Conservation (phyloP, 2,329 filamentous ascomycete genomes). For the Hypoxylon sp. region DNA sequence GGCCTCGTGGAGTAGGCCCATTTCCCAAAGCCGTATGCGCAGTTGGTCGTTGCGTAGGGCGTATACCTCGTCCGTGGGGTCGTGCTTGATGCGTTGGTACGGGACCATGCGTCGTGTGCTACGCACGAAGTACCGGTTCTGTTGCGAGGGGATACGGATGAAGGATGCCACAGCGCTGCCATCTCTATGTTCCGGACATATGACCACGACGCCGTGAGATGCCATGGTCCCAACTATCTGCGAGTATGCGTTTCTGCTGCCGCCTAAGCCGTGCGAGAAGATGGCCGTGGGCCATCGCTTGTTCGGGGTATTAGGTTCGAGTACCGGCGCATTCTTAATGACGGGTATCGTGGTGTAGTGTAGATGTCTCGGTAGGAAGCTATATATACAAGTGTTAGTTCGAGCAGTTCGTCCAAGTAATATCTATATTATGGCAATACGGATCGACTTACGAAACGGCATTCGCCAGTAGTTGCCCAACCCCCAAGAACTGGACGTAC, state of each 20-base stretch:
- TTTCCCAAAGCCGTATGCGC: constrained; percentile 81
- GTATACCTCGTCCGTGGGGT: constrained; percentile 74
- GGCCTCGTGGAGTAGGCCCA: constrained; percentile 78
- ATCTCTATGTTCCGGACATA: constrained; percentile 87
- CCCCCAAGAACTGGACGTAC: constrained; percentile 81
- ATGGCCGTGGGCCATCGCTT: constrained; percentile 83
- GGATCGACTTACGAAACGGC: constrained; percentile 70
- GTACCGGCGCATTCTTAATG: constrained; percentile 76
- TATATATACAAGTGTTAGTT: constrained; percentile 49
- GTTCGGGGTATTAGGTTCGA: constrained; percentile 61
- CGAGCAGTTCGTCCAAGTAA: neutral
- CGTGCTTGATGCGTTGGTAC: constrained; percentile 71
- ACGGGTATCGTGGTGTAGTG: constrained; percentile 81
- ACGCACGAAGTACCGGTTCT: constrained; percentile 55
- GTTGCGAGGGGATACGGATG: constrained; percentile 71
- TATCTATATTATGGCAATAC: too few species aligned
- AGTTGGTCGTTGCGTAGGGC: constrained; percentile 78
- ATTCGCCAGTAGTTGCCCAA: constrained; percentile 69
- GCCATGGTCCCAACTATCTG: constrained; percentile 83
- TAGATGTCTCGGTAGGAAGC: constrained; percentile 77
- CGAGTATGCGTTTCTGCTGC: constrained; percentile 87
- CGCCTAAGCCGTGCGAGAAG: constrained; percentile 88
- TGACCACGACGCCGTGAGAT: constrained; percentile 83
- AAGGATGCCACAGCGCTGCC: constrained; percentile 82
- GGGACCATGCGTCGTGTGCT: constrained; percentile 57